Base-by-base conservation (phyloP, 192 early-diverging fungal species). In the Pecoramyces ruminantium region DNA sequence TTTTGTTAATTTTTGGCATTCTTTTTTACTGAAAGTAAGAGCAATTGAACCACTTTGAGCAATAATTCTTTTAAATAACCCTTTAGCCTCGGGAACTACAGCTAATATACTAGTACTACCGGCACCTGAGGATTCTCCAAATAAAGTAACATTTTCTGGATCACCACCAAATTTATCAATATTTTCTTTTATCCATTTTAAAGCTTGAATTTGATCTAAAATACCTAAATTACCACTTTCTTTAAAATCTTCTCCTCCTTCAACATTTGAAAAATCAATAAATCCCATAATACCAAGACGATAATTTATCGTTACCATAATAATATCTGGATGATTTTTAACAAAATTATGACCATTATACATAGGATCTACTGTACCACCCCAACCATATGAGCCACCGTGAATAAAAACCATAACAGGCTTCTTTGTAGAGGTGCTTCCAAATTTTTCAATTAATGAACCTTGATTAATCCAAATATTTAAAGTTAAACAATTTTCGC, bases 121-220 rank as follows among this genome's bases (percentile, higher is more conserved):
- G 78, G 85, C 89, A 2, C 90, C 90, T 34, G 87, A 84, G 34
- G 82, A 84, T 80, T 92, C 84, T 21, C 90, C 90, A 83, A 86
- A 87, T 82, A 88, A 80, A 1, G 86, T 89, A 3, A 92, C 84
- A 13, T 78, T 82, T 8, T 79, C 82, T 0, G 90, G 89, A 78
- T 92, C 86, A 30, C 91, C 91, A 11, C 91, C 91, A 80, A 92
- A 92, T 18, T 78, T 81, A 1, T 78, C 80, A 80, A 92, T 88
- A 80, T 92, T 87, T 78, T 90, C 78, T 40, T 88, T 29, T 6
- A 92, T 86, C 91, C 91, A 92, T 29, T 85, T 79, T 2, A 92
- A 80, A 25, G 89, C 91, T 11, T 82, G 30, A 38, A 87, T 80
- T 80, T 92, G 91, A 81, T 92, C 91, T 28, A 84, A 85, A 17